phyloP scores from a whole-genome alignment of 2,329 filamentous ascomycete genomes.

The Bipolaris sorokiniana region DNA sequence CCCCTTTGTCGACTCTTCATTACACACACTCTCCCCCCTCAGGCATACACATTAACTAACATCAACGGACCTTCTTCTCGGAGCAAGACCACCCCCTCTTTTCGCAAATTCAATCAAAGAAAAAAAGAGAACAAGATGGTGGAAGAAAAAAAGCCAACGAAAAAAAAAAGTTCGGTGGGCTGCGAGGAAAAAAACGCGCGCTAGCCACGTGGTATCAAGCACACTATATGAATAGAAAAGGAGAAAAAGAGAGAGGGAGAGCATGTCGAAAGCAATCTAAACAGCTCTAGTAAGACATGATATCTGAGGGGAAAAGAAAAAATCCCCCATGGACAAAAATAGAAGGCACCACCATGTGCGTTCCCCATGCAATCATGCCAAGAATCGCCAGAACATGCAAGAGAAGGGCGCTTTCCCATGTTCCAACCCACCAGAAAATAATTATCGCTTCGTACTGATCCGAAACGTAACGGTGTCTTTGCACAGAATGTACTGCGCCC shows the following conservation, averaged over 20 bases:
- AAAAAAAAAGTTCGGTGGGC: constrained; percentile 8
- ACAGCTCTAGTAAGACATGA: background rate
- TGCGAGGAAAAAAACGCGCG: constrained; percentile 2
- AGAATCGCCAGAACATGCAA: background rate
- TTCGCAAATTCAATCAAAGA: background rate
- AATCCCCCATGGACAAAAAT: background rate
- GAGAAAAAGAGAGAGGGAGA: background rate
- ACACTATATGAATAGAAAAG: constrained; percentile 7
- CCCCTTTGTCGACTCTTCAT: background rate
- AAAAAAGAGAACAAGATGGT: background rate
- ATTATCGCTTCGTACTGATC: background rate
- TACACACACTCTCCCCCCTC: background rate
- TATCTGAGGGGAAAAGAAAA: background rate
- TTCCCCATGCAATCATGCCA: background rate
- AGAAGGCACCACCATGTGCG: background rate
- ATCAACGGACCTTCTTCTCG: background rate
- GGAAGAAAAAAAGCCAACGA: background rate
- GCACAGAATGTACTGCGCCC: background rate
- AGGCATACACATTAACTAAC: constrained; percentile 1
- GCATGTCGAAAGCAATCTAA: background rate
- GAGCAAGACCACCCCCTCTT: too few species aligned
- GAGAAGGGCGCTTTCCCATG: background rate
- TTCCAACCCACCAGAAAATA: background rate
- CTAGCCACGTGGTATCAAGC: constrained; percentile 20
- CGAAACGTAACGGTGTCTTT: background rate